Evolutionary conservation across 345 rosid genomes (phyloP).

Genomic region (Abelmoschus esculentus): DNA sequence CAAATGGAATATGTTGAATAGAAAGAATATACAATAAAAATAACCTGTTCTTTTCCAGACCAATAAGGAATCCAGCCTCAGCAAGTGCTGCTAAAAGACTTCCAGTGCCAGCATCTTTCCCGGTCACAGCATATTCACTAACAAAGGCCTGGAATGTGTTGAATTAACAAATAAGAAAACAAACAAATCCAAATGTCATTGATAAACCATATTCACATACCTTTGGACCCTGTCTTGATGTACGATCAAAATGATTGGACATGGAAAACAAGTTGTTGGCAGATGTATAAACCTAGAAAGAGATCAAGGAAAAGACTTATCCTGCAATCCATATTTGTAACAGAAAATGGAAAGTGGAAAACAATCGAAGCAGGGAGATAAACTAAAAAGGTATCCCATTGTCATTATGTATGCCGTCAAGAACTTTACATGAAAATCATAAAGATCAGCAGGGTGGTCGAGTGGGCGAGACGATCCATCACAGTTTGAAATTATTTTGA

Average conservation of each 20-base stretch:
- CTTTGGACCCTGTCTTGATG: constrained; percentile 83
- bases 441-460: constrained; percentile 84
- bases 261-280: constrained; percentile 60
- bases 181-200: neutral
- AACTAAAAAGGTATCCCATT: neutral
- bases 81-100: constrained; percentile 87
- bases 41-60: constrained; percentile 91
- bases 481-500: constrained; percentile 82
- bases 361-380: neutral
- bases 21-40: neutral
- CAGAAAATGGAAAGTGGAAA: neutral
- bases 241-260: constrained; percentile 54
- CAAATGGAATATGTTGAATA: neutral
- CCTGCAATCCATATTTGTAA: neutral
- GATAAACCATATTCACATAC: constrained; percentile 23
- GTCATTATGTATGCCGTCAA: neutral
- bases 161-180: neutral
- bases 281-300: constrained; percentile 58
- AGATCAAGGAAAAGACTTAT: constrained; percentile 11
- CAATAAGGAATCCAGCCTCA: constrained; percentile 82
- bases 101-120: constrained; percentile 84
- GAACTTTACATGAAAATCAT: constrained; percentile 68
- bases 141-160: constrained; percentile 66
- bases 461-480: constrained; percentile 72
- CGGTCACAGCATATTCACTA: constrained; percentile 92